Evolutionary conservation across 2,329 filamentous ascomycete genomes (phyloP), one percentile per base, ranked within the genome.

Genomic region (Paraphaeosphaeria sporulosa): DNA sequence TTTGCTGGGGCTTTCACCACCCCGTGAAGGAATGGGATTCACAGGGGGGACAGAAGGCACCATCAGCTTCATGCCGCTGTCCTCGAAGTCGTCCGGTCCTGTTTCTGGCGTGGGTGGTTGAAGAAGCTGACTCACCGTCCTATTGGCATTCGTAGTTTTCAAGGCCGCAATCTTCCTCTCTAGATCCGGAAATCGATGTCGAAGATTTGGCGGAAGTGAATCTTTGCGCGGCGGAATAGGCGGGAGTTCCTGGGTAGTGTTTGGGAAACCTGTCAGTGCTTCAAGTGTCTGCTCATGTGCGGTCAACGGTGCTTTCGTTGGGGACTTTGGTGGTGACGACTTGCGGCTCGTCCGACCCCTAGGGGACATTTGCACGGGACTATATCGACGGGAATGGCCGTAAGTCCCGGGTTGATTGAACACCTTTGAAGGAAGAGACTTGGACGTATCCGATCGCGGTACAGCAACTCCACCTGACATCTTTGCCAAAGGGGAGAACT

Each of bases 361-460:
- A 25, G 55, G 42, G 7, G 47, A 25, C 10, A 25, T 8, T 12
- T 43, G 15, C 13, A 19, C 27, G 15, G 58, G 55, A 19, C 50
- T 57, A 19, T 19, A 61, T 25, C 55, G 63, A 23, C 54, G 59
- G 8, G 30, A 32, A 32, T 32, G 8, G 15, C 34, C 48, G 40
- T 67, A 61, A 36, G 44, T 46, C 1, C 36, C 63, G 13, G 64
- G 58, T 15, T 66, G 62, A 38, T 67, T 42, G 43, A 61, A 55
- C 1, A 68, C 19, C 56, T 70, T 71, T 2, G 57, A 54, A 8
- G 73, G 70, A 8, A 74, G 62, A 12, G 71, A 70, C 36, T 65
- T 72, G 4, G 65, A 63, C 8, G 70, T 76, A 13, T 71, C 69
- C 12, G 73, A 70, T 7, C 66, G 65, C 4, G 61, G 55, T 27